Evolutionary conservation across 768 basidiomycete species (phyloP).

Genomic region (Amanita molliuscula): DNA sequence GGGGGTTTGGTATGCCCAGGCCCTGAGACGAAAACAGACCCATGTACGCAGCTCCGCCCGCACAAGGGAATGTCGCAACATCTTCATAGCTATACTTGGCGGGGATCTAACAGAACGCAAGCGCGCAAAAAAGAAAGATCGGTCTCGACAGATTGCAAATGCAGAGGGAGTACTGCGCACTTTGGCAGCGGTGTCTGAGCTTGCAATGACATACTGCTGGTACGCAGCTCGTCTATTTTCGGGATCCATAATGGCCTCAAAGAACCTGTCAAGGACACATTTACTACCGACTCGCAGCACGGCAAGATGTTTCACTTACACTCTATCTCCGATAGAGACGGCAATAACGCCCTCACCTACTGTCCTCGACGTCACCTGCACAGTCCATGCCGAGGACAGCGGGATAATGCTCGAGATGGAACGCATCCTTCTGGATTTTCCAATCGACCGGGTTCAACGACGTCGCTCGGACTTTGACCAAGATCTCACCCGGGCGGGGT

Average conservation of each 20-base stretch:
- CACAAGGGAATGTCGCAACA: constrained; percentile 31
- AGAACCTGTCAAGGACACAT: constrained; percentile 13
- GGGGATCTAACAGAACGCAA: constrained; percentile 22
- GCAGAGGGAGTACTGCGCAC: constrained; percentile 8
- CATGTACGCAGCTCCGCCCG: constrained; percentile 30
- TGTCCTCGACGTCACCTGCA: constrained; percentile 26
- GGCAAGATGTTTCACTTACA: constrained; percentile 11
- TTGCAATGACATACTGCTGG: constrained; percentile 22
- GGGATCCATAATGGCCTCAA: constrained; percentile 21
- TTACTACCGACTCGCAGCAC: neutral
- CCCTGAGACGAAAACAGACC: constrained; percentile 16
- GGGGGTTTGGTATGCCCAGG: constrained; percentile 10
- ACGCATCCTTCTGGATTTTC: constrained; percentile 17
- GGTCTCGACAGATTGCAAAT: neutral
- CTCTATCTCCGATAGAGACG: constrained; percentile 23
- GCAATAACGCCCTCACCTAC: constrained; percentile 25
- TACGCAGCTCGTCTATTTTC: constrained; percentile 24
- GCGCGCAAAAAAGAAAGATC: constrained; percentile 5
- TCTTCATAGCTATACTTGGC: constrained; percentile 29
- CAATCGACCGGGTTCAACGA: constrained; percentile 41
- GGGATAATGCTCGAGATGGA: constrained; percentile 27
- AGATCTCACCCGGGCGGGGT: constrained; percentile 29
- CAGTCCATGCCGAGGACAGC: constrained; percentile 26
- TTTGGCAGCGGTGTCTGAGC: constrained; percentile 24
- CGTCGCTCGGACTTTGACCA: constrained; percentile 28